Evolutionary conservation across 176 grass and related monocot genomes (phyloP).

Genomic region (Oryza meridionalis): DNA sequence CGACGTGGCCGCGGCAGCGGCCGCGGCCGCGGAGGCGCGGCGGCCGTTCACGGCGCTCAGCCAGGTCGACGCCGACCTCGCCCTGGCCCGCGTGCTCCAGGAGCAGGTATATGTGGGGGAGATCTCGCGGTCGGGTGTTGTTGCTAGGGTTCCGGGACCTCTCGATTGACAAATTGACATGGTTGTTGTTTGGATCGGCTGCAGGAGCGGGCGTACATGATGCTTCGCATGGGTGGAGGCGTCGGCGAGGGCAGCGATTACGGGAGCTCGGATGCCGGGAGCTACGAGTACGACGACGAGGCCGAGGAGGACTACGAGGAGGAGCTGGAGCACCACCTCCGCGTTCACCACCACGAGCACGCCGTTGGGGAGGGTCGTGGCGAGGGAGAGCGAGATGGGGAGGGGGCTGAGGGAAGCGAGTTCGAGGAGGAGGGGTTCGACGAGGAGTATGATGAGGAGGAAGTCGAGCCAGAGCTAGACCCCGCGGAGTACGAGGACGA

Average conservation of each 20-base stretch:
- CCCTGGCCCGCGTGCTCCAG: constrained; percentile 91
- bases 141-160: constrained; percentile 36
- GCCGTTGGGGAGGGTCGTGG: constrained; percentile 3
- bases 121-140: constrained; percentile 36
- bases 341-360: constrained; percentile 55
- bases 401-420: constrained; percentile 68
- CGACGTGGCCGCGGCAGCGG: constrained; percentile 37
- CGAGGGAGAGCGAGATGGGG: constrained; percentile 34
- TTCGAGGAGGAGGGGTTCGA: constrained; percentile 75
- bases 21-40: constrained; percentile 41
- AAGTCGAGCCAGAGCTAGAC: constrained; percentile 61
- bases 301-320: constrained; percentile 60
- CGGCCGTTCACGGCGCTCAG: constrained; percentile 84
- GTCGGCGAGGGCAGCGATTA: constrained; percentile 79
- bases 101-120: constrained; percentile 61
- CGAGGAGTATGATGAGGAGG: constrained; percentile 69
- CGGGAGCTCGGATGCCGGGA: constrained; percentile 83
- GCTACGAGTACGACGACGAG: constrained; percentile 82
- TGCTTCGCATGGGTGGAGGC: constrained; percentile 74
- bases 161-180: constrained; percentile 9
- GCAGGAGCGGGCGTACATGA: constrained; percentile 98
- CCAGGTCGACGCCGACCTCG: constrained; percentile 97
- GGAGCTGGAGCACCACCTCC: constrained; percentile 55
- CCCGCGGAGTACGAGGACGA: constrained; percentile 73
- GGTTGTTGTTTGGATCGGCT: constrained; percentile 41